These are phyloP conservation scores for Eucalyptus cloeziana DNA, from an alignment of 345 rosid species.

Conservation along the genomic window DNA sequence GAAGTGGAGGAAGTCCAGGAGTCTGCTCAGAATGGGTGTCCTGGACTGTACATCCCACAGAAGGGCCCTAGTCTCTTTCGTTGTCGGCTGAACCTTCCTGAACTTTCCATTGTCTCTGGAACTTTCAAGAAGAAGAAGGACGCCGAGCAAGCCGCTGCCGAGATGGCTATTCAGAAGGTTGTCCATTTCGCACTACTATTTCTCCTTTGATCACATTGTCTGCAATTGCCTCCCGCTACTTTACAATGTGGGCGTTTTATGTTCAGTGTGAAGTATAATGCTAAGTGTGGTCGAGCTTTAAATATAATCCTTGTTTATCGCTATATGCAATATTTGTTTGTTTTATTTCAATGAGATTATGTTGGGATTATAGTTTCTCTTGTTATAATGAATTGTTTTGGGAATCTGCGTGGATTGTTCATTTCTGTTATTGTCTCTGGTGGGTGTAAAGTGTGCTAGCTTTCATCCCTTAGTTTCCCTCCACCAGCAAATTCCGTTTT, in stretches of 20 bases:
- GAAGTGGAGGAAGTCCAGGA: slow-evolving; percentile 64
- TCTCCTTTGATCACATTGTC: neutral
- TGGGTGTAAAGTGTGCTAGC: neutral
- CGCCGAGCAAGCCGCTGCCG: slow-evolving; percentile 89
- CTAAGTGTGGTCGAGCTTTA: neutral
- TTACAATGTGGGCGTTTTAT: neutral
- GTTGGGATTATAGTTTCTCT: neutral
- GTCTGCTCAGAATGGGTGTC: slow-evolving; percentile 51
- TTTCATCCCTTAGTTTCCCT: neutral
- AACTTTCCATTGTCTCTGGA: slow-evolving; percentile 43
- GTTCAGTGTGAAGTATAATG: neutral
- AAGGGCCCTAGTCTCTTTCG: slow-evolving; percentile 73
- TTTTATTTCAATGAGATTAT: neutral
- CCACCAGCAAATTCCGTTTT: neutral
- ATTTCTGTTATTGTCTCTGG: neutral
- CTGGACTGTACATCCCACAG: slow-evolving; percentile 68
- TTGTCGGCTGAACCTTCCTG: slow-evolving; percentile 78
- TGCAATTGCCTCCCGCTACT: neutral
- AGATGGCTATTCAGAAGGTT: slow-evolving; percentile 76
- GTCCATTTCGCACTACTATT: neutral
- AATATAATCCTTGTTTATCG: neutral
- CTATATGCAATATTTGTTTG: neutral
- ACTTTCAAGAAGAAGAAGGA: slow-evolving; percentile 73
- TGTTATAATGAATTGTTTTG: neutral
- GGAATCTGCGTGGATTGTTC: neutral